Evolutionary conservation across 139 green algal genomes (phyloP), one percentile per base, ranked within the genome.

Genomic region (Pedinophyceae sp.): DNA sequence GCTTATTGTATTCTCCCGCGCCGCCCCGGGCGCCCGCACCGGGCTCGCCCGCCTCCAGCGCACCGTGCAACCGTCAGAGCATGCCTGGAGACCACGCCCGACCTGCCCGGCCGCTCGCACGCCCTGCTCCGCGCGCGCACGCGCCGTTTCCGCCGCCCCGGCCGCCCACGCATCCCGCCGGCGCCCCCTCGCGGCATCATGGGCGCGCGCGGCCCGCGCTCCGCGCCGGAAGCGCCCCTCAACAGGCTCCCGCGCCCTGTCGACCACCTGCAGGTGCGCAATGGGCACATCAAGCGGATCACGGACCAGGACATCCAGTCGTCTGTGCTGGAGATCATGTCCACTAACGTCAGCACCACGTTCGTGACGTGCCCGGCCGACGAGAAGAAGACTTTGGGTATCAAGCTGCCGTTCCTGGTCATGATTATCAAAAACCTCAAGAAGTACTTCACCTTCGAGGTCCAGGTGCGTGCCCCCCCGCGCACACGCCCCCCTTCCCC

Each of bases 351-450:
- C 20, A 76, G 65, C 63, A 93, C 81, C 24, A 61, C 25, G 25
- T 94, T 76, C 71, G 92, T 98, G 58, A 83, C 78, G 5, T 95
- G 85, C 67, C 89, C 89, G 29, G 80, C 84, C 25, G 86, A 97
- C 65, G 76, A 83, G 2, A 55, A 60, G 13, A 77, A 84, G 59
- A 93, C 86, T 17, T 74, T 97, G 20, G 89, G 90, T 54, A 95
- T 97, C 64, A 96, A 96, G 76, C 75, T 97, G 61, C 87, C 89
- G 4, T 95, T 97, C 72, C 74, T 95, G 50, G 82, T 96, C 1
- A 86, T 96, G 76, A 93, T 97, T 50, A 81, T 97, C 61, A 97
- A 97, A 63, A 95, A 96, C 71, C 62, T 97, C 25, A 88, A 95
- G 55, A 93, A 93, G 61, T 95, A 93, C 69, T 94, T 86, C 75